Percentiles rank a stretch among this genome's conserved stretches.
Conservation (phyloP, 371 early-diverging fungal species). For the Mucor ambiguus region DNA sequence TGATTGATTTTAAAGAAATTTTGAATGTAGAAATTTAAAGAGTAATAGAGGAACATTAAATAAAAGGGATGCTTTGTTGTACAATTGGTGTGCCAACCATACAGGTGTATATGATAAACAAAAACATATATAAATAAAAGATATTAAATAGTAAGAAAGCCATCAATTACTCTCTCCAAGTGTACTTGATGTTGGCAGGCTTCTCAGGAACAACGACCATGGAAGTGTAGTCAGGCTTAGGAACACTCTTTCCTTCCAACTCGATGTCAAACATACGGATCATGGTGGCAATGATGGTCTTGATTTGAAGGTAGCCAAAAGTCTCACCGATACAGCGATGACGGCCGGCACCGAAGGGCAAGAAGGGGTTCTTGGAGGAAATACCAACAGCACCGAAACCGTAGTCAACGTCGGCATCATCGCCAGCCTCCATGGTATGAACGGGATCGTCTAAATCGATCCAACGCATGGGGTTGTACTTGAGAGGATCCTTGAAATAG, state of each 20-base stretch:
- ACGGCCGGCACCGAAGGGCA: conserved; percentile 98
- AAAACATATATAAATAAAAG: not conserved
- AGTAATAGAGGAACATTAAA: not conserved
- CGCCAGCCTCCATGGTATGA: conserved; percentile 52
- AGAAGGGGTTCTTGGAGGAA: conserved; percentile 76
- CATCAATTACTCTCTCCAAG: conserved; percentile 55
- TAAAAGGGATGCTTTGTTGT: not conserved
- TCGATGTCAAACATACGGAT: conserved; percentile 77
- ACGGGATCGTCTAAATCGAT: conserved; percentile 51
- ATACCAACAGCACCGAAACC: conserved; percentile 85
- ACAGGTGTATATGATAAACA: not conserved
- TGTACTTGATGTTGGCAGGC: conserved; percentile 67
- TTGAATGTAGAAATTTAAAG: not conserved
- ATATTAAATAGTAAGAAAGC: not conserved
- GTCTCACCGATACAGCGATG: conserved; percentile 98
- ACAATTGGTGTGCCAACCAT: not conserved
- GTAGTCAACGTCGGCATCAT: conserved; percentile 80
- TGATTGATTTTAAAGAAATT: not conserved
- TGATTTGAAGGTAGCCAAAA: conserved; percentile 96
- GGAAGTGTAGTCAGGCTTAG: conserved; percentile 85
- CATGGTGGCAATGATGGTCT: conserved; percentile 85
- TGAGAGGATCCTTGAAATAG: conserved; percentile 78
- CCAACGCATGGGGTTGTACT: conserved; percentile 87
- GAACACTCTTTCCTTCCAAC: conserved; percentile 66
- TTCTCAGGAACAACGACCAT: conserved; percentile 88